Conservation (phyloP, 2,329 filamentous ascomycete genomes). For the Didymella exigua region DNA sequence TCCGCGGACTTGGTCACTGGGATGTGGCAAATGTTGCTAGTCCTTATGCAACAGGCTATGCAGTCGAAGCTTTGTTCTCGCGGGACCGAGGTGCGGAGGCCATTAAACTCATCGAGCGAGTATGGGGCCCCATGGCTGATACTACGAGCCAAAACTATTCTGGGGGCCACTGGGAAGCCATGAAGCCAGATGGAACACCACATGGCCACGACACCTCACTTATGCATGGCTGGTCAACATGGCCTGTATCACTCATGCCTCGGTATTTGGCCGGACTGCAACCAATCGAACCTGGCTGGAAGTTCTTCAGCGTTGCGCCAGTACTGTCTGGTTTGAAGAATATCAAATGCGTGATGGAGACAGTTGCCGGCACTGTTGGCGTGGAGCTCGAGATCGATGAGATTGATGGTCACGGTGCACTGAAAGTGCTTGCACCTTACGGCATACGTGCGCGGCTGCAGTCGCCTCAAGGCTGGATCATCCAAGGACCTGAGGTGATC, state of each 20-base stretch:
- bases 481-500: background rate
- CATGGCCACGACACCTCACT: conserved; percentile 16
- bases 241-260: conserved; percentile 19
- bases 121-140: conserved; percentile 16
- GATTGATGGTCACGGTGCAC: background rate
- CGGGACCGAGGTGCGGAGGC: background rate
- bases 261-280: conserved; percentile 15
- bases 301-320: conserved; percentile 8
- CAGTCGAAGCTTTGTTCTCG: conserved; percentile 12
- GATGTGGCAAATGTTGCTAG: conserved; percentile 8
- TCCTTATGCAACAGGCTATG: conserved; percentile 13
- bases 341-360: conserved; percentile 6
- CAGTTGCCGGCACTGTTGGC: conserved; percentile 3
- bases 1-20: conserved; percentile 14
- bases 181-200: conserved; percentile 15
- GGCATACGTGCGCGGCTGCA: conserved; percentile 1
- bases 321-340: conserved; percentile 6
- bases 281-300: conserved; percentile 14
- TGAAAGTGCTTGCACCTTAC: conserved; percentile 2
- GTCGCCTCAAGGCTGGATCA: conserved; percentile 11
- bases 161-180: conserved; percentile 14
- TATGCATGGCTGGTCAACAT: conserved; percentile 18
- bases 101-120: conserved; percentile 7
- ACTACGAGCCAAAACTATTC: conserved; percentile 6
- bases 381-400: conserved; percentile 5